phyloP scores from a whole-genome alignment of 148 eudicot species.

The Polygonum aviculare region DNA sequence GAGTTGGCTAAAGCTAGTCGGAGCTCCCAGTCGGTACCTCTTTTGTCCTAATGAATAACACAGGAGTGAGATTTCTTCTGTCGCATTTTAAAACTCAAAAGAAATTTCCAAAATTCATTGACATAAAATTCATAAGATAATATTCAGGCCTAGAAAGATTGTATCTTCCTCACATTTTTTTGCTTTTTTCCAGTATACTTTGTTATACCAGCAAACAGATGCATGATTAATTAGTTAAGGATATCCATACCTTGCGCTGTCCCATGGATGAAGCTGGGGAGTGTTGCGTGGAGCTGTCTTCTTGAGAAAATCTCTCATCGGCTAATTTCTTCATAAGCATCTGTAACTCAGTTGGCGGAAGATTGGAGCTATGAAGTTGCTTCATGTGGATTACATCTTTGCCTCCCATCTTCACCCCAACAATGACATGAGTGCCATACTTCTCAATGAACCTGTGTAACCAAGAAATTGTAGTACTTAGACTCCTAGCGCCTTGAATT shows the following conservation, averaged over 20 bases:
- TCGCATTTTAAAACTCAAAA: not conserved
- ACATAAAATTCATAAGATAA: not conserved
- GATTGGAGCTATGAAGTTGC: conserved; percentile 63
- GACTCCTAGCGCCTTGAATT: not conserved
- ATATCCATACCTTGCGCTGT: conserved; percentile 46
- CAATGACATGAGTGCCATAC: conserved; percentile 85
- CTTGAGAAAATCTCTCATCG: conserved; percentile 66
- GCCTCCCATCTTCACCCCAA: conserved; percentile 96
- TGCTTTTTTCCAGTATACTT: not conserved
- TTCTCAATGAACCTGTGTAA: conserved; percentile 84
- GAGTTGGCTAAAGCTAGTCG: conserved; percentile 26
- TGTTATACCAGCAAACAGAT: not conserved
- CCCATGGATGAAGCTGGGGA: conserved; percentile 20
- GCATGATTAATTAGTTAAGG: not conserved
- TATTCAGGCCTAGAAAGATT: not conserved
- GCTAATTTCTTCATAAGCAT: conserved; percentile 63
- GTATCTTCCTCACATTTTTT: not conserved
- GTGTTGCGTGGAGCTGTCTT: conserved; percentile 14
- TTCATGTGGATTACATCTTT: conserved; percentile 86
- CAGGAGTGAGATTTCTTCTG: conserved; percentile 1
- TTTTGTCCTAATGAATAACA: conserved; percentile 20
- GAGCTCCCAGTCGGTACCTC: conserved; percentile 17
- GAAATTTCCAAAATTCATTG: not conserved
- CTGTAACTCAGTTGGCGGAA: conserved; percentile 60
- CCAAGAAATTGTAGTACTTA: not conserved